Evolutionary conservation across 257 asterid species (phyloP).

Genomic region (Solanum megistacrolobum): DNA sequence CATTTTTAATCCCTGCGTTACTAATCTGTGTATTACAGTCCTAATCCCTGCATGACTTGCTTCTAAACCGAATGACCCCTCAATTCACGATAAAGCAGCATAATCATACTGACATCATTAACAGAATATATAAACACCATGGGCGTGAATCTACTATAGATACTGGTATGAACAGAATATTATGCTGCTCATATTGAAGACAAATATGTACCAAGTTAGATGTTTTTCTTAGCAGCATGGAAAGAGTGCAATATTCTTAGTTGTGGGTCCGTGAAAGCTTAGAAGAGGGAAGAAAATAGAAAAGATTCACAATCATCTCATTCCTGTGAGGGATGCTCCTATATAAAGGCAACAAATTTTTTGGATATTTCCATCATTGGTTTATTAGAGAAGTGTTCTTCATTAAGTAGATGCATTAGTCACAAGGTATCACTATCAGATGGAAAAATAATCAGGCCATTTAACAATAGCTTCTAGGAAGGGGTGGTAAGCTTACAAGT

Average conservation of each 20-base stretch:
- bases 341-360: background rate
- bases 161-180: background rate
- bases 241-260: background rate
- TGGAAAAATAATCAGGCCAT: background rate
- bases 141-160: background rate
- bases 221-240: background rate
- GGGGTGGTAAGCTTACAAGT: constrained; percentile 36
- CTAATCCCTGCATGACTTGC: background rate
- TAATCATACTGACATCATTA: background rate
- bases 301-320: background rate
- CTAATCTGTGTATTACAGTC: background rate
- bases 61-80: background rate
- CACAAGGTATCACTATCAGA: background rate
- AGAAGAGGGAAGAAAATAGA: background rate
- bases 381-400: background rate
- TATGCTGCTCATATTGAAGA: background rate
- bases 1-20: background rate
- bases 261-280: background rate
- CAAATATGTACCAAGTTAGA: background rate
- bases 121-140: background rate
- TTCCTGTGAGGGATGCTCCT: background rate
- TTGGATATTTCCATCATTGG: background rate
- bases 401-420: background rate
- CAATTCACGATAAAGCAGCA: background rate
- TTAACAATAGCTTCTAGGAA: background rate